Base-by-base conservation (phyloP, 805 yeast genomes). In the Ogataea methylovora region DNA sequence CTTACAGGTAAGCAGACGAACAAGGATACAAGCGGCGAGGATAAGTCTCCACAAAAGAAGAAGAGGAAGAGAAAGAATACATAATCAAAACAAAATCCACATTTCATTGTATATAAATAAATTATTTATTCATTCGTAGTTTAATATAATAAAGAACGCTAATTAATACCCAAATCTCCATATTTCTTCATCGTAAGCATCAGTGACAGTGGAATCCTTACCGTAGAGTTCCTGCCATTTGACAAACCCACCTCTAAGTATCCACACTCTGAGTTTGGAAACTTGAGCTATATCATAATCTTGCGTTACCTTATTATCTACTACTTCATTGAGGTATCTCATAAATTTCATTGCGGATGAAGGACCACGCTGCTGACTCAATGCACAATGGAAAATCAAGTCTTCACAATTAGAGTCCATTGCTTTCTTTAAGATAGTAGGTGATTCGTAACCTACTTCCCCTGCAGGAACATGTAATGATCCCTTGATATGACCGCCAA, bases 311-410 rank as follows among this genome's bases (percentile, higher is more conserved):
- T 46, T 42, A 4, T 16, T 20, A 2, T 46, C 46, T 12, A 57
- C 33, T 3, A 33, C 32, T 10, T 60, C 65, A 29, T 58, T 54
- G 11, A 71, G 59, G 42, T 65, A 64, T 36, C 79, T 56, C 42
- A 67, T 49, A 46, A 82, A 81, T 46, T 63, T 65, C 57, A 78
- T 60, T 0, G 97, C 87, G 4, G 95, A 73, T 4, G 84, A 65
- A 0, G 97, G 97, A 0, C 97, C 97, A 34, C 98, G 65, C 39
- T 81, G 94, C 56, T 92, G 97, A 3, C 94, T 80, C 21, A 84
- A 65, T 20, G 88, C 87, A 56, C 98, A 90, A 54, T 92, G 96
- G 60, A 90, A 92, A 0, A 92, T 81, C 0, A 86, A 73, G 35
- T 71, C 76, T 28, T 66, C 60, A 6, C 57, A 50, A 4, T 55